Evolutionary conservation across 2,329 filamentous ascomycete species (phyloP), one percentile per base, ranked within the genome.

Genomic region (Fusarium sp.): DNA sequence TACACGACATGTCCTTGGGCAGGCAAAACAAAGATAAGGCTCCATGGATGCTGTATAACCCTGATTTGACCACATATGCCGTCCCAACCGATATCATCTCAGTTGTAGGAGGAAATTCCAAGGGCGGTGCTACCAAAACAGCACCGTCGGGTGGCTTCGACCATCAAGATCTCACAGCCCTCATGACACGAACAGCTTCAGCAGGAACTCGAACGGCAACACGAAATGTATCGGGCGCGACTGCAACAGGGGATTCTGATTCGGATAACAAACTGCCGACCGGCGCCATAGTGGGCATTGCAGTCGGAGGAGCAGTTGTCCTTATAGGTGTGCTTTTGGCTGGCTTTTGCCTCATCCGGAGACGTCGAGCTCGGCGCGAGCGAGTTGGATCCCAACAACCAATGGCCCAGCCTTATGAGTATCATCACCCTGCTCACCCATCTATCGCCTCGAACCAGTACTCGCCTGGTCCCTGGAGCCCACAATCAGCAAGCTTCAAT

Each of bases 1-100:
- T 85, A 12, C 88, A 90, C 75, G 87, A 88, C 71, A 78, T 88
- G 67, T 85, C 88, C 72, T 72, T 90, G 13, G 86, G 87, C 9
- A 81, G 83, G 61, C 83, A 85, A 42, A 85, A 84, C 48, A 74
- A 78, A 7, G 75, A 81, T 42, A 79, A 81, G 27, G 78, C 78
- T 8, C 76, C 82, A 12, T 90, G 88, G 88, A 81, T 83, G 61
- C 78, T 83, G 12, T 90, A 83, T 69, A 77, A 81, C 24, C 80
- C 85, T 2, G 81, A 83, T 48, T 77, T 87, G 37, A 85, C 83
- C 2, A 75, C 74, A 9, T 89, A 90, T 71, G 75, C 77, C 24
- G 85, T 90, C 7, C 88, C 88, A 2, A 79, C 80, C 9, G 81
- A 83, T 25, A 75, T 90, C 10, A 73, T 85, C 32, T 77, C 81